Conservation (phyloP, 164 flowering plant species). For the Chimonanthus salicifolius region DNA sequence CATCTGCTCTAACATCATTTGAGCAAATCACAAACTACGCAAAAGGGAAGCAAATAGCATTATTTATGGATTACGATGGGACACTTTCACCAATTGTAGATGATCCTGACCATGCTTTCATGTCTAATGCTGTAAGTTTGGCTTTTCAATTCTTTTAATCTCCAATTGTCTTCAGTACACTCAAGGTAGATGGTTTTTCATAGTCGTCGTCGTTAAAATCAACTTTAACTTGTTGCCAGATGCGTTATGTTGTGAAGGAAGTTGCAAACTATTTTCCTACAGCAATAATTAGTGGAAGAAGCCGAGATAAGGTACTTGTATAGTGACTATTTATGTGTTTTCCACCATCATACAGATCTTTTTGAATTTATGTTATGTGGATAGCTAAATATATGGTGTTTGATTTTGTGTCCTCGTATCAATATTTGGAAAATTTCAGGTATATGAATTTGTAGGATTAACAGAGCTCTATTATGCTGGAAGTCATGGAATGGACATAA, state of each 20-base stretch:
- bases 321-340: neutral
- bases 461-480: conserved; percentile 95
- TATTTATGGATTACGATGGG: conserved; percentile 53
- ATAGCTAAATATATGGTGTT: neutral
- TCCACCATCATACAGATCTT: neutral
- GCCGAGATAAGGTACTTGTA: conserved; percentile 68
- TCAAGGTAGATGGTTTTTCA: neutral
- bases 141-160: neutral
- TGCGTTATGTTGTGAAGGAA: conserved; percentile 69
- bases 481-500: conserved; percentile 99
- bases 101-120: conserved; percentile 50
- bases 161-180: neutral
- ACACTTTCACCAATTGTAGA: conserved; percentile 41
- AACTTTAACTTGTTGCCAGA: conserved; percentile 37
- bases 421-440: conserved; percentile 34
- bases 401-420: neutral
- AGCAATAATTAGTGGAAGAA: conserved; percentile 93
- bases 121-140: conserved; percentile 62
- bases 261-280: conserved; percentile 73
- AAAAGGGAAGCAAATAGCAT: conserved; percentile 71
- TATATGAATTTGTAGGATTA: conserved; percentile 72
- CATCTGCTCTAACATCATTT: conserved; percentile 79
- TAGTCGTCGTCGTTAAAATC: neutral
- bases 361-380: neutral
- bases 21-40: conserved; percentile 59